Conservation (phyloP, 352 stramenopile genomes). For the Globisporangium sylvaticum region DNA sequence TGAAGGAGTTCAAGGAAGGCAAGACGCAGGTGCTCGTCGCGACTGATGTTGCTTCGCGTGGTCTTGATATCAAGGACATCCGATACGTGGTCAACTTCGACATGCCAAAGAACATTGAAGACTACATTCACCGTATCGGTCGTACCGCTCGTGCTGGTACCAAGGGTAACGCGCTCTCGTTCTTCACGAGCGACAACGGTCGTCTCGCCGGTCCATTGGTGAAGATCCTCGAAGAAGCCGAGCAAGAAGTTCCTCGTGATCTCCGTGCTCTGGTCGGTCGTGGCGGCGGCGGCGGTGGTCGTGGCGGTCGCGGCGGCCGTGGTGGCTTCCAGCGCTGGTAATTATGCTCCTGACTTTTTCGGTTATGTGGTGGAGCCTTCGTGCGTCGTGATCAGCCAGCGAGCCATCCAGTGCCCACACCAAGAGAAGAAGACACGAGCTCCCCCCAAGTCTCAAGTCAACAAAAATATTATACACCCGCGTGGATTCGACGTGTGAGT, state of each 20-base stretch:
- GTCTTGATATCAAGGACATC: conserved; percentile 99
- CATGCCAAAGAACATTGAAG: conserved; percentile 98
- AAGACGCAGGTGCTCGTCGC: conserved; percentile 95
- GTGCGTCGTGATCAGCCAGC: neutral
- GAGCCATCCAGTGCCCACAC: neutral
- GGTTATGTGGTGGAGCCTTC: neutral
- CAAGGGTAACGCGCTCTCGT: conserved; percentile 93
- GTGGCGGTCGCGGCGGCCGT: conserved; percentile 47
- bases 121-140: conserved; percentile 98
- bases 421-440: neutral
- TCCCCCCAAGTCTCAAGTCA: neutral
- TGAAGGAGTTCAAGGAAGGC: conserved; percentile 97
- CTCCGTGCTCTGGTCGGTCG: conserved; percentile 66
- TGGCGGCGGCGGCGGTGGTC: conserved; percentile 53
- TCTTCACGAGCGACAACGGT: conserved; percentile 91
- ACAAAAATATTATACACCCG: neutral
- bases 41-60: conserved; percentile 98
- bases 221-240: conserved; percentile 87
- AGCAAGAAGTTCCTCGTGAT: conserved; percentile 87
- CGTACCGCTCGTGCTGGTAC: conserved; percentile 97
- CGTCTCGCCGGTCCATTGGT: conserved; percentile 79
- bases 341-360: conserved; percentile 8
- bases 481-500: neutral
- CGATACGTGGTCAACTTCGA: conserved; percentile 99
- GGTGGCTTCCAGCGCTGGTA: conserved; percentile 48